A percentile compares a stretch with the other conserved stretches of the same genome.
These are phyloP conservation scores for Pseudomassariella vexata DNA, from an alignment of 2,329 filamentous ascomycete species.

Conservation along the genomic window DNA sequence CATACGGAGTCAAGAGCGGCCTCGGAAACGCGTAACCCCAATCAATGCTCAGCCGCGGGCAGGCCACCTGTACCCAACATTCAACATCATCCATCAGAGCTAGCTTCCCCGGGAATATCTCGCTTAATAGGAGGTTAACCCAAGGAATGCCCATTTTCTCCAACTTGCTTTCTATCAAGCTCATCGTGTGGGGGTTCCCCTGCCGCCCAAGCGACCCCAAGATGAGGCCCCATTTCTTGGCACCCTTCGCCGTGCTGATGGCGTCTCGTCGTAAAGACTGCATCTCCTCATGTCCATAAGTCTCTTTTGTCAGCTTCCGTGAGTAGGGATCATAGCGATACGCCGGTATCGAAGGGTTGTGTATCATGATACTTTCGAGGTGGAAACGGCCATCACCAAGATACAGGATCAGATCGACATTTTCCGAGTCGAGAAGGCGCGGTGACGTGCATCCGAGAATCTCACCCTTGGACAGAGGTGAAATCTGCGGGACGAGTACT, in stretches of 20 bases:
- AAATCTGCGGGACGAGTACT: constrained; percentile 85
- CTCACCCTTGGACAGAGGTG: constrained; percentile 88
- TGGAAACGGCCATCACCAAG: constrained; percentile 43
- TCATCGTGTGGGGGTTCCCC: constrained; percentile 90
- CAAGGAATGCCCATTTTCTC: constrained; percentile 67
- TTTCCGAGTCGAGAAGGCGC: constrained; percentile 49
- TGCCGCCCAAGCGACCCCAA: constrained; percentile 88
- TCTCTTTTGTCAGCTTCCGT: constrained; percentile 82
- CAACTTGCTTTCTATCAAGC: constrained; percentile 75
- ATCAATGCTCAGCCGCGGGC: constrained; percentile 93
- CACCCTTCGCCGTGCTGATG: constrained; percentile 67
- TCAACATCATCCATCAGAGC: constrained; percentile 92
- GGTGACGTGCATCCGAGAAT: constrained; percentile 97
- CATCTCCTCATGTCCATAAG: constrained; percentile 89
- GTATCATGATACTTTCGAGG: constrained; percentile 98
- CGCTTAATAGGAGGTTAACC: constrained; percentile 80
- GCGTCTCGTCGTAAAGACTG: constrained; percentile 73
- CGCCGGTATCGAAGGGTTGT: constrained; percentile 84
- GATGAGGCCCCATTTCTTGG: constrained; percentile 91
- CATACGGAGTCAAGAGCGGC: constrained; percentile 87
- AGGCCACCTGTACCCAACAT: constrained; percentile 97
- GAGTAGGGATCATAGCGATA: constrained; percentile 98
- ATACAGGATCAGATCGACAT: constrained; percentile 52
- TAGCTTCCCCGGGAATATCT: constrained; percentile 95
- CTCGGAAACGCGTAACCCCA: constrained; percentile 96